A percentile compares a stretch with the other conserved stretches of the same genome.
Evolutionary conservation across 306 rosid genomes (phyloP).

Genomic region (Herpetospermum pedunculosum): DNA sequence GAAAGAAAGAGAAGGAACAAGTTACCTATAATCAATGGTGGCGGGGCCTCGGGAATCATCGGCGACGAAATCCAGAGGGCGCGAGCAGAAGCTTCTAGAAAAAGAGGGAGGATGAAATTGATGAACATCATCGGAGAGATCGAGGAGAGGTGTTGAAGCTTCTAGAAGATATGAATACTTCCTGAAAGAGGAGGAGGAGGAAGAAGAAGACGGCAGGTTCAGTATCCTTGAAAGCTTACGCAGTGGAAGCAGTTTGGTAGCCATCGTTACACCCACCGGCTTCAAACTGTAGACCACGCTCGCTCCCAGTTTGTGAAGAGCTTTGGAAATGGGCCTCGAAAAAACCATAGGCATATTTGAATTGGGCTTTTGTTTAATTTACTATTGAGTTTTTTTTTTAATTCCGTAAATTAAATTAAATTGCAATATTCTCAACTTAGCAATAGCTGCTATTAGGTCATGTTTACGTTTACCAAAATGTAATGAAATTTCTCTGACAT

Average conservation of each 20-base stretch:
- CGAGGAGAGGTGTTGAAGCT: slow-evolving; percentile 13
- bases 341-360: neutral
- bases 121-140: neutral
- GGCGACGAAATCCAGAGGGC: slow-evolving; percentile 23
- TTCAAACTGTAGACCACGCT: too few relatives aligned
- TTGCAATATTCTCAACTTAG: too few relatives aligned
- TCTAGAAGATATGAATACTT: slow-evolving; percentile 15
- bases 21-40: slow-evolving; percentile 61
- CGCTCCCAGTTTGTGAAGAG: neutral
- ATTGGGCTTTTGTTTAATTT: neutral
- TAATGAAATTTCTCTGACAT: too few relatives aligned
- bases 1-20: neutral
- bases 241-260: slow-evolving; percentile 32
- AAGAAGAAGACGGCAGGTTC: slow-evolving; percentile 17
- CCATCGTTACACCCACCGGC: slow-evolving; percentile 27
- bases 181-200: slow-evolving; percentile 7
- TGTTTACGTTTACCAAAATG: too few relatives aligned
- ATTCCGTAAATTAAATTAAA: too few relatives aligned
- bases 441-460: too few relatives aligned
- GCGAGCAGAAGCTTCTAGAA: slow-evolving; percentile 48
- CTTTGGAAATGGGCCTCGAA: neutral
- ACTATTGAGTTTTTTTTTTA: too few relatives aligned
- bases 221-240: slow-evolving; percentile 35
- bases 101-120: slow-evolving; percentile 7
- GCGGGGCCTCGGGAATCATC: slow-evolving; percentile 45